A percentile compares a stretch with the other conserved stretches of the same genome.
phyloP scores from a whole-genome alignment of 257 asterid species.

The Nicotiana otophora region DNA sequence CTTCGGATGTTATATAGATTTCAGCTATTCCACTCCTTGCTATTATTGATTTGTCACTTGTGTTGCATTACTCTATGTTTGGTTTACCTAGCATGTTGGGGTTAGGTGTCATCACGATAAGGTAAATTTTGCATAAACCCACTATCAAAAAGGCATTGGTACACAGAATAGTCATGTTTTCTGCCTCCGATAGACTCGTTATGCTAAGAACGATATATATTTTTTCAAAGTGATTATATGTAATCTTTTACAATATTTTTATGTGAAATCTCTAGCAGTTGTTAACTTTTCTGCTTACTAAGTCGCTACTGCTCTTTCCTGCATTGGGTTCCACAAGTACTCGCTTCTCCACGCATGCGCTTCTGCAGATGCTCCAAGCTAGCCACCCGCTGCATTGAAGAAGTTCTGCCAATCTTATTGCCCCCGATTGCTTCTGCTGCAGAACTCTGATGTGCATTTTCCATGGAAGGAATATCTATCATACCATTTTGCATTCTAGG shows the following conservation, averaged over 20 bases:
- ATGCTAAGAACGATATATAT: neutral
- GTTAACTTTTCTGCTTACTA: neutral
- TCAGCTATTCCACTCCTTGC: no score
- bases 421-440: slow-evolving; percentile 20
- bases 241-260: neutral
- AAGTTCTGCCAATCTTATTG: slow-evolving; percentile 37
- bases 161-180: neutral
- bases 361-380: slow-evolving; percentile 90
- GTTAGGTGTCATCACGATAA: no score
- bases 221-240: neutral
- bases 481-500: slow-evolving; percentile 34
- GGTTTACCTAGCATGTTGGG: no score
- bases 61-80: no score
- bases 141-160: neutral
- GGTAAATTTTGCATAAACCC: no score
- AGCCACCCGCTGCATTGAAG: slow-evolving; percentile 77
- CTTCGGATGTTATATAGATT: no score
- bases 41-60: no score
- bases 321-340: slow-evolving; percentile 33
- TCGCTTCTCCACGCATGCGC: slow-evolving; percentile 54
- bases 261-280: neutral
- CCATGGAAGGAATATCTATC: slow-evolving; percentile 32
- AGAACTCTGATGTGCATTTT: slow-evolving; percentile 26
- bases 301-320: slow-evolving; percentile 17
- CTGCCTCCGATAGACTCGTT: neutral